Percentiles rank a stretch among this genome's conserved stretches.
These are phyloP conservation scores for Durotheca rogersii DNA, from an alignment of 495 filamentous ascomycete species.

Conservation along the genomic window DNA sequence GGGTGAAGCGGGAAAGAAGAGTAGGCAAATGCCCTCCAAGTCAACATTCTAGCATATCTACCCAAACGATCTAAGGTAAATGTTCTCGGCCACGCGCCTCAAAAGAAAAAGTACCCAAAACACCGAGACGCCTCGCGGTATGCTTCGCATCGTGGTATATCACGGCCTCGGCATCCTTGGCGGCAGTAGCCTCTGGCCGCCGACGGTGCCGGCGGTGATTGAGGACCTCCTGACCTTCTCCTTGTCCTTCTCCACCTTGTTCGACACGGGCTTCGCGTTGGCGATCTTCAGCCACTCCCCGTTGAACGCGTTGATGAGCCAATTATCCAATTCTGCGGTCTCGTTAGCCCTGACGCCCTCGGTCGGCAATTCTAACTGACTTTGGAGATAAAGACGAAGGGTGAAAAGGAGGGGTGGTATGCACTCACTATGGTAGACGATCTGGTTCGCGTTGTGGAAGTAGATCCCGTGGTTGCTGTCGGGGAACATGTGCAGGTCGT, in stretches of 20 bases:
- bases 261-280: conserved; percentile 58
- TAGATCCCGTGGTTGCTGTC: conserved; percentile 95
- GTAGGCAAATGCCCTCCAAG: too few relatives aligned
- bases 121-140: conserved; percentile 14
- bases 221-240: conserved; percentile 21
- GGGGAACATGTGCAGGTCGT: conserved; percentile 93
- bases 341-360: conserved; percentile 31
- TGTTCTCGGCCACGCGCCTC: neutral
- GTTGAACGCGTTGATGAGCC: conserved; percentile 96
- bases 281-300: conserved; percentile 86
- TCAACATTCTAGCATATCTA: too few relatives aligned
- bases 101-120: conserved; percentile 5
- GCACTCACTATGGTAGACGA: conserved; percentile 95
- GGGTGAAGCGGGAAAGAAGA: too few relatives aligned
- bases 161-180: neutral
- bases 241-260: conserved; percentile 28
- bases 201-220: neutral
- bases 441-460: conserved; percentile 88
- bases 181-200: neutral
- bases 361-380: too few relatives aligned
- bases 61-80: too few relatives aligned
- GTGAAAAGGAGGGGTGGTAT: conserved; percentile 10
- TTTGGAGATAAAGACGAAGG: too few relatives aligned
- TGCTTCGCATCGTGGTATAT: conserved; percentile 6
- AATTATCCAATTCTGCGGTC: conserved; percentile 75